A percentile compares a stretch with the other conserved stretches of the same genome.
Evolutionary conservation across 345 rosid species (phyloP).

Genomic region (Arabidopsis thaliana): DNA sequence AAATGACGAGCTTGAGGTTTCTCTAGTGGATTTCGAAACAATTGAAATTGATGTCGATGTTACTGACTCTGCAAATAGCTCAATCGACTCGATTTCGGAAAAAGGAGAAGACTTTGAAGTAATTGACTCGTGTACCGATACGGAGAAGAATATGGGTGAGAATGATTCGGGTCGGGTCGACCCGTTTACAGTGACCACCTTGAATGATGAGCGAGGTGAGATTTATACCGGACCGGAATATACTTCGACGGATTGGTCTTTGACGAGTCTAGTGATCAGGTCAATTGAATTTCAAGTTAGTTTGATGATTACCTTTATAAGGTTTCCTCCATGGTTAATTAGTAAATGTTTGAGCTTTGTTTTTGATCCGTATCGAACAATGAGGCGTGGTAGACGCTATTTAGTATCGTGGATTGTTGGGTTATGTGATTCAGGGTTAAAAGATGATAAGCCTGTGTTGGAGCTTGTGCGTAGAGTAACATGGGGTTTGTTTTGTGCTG

Average conservation of each 20-base stretch:
- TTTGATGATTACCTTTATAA: conserved; percentile 54
- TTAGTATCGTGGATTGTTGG: conserved; percentile 35
- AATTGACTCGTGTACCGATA: conserved; percentile 32
- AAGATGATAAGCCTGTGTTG: conserved; percentile 53
- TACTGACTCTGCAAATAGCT: neutral
- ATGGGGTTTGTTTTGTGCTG: conserved; percentile 68
- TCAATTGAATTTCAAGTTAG: conserved; percentile 66
- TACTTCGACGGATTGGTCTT: conserved; percentile 36
- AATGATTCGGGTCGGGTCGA: conserved; percentile 32
- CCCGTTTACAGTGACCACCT: conserved; percentile 27
- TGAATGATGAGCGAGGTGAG: conserved; percentile 4
- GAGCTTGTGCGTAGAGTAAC: conserved; percentile 53
- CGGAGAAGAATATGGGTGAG: conserved; percentile 32
- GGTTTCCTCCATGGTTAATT: conserved; percentile 54
- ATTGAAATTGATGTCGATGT: neutral
- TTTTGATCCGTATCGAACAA: conserved; percentile 59
- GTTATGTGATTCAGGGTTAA: conserved; percentile 47
- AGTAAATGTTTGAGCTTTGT: conserved; percentile 47
- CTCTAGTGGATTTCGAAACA: conserved; percentile 13
- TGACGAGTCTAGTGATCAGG: conserved; percentile 58
- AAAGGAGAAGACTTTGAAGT: conserved; percentile 12
- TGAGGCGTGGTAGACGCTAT: conserved; percentile 51
- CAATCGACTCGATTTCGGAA: neutral
- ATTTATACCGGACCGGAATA: conserved; percentile 5
- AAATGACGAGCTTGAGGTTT: conserved; percentile 31